phyloP scores from a whole-genome alignment of 225 moss, liverwort and hornwort genomes.

The Lunularia cruciata region DNA sequence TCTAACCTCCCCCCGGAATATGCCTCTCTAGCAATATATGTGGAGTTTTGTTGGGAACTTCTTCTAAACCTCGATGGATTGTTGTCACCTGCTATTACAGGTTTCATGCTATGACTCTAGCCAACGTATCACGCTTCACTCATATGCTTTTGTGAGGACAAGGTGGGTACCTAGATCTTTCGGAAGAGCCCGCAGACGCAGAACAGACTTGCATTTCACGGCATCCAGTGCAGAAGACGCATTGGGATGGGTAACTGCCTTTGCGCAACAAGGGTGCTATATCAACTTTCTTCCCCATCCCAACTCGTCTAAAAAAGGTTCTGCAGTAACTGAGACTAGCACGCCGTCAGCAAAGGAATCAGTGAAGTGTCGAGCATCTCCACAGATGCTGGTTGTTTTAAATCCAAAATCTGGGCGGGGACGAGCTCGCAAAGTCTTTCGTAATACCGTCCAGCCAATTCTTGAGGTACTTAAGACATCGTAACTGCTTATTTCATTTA shows the following conservation, averaged over 20 bases:
- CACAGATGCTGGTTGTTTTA: conserved; percentile 59
- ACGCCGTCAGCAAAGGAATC: conserved; percentile 30
- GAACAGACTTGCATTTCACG: conserved; percentile 52
- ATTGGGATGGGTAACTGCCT: conserved; percentile 53
- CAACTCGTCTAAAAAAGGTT: conserved; percentile 35
- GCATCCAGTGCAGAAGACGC: conserved; percentile 58
- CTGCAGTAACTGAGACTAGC: conserved; percentile 15
- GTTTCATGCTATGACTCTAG: conserved; percentile 57
- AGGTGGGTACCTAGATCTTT: conserved; percentile 59
- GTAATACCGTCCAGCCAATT: conserved; percentile 63
- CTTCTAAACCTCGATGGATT: too few species aligned
- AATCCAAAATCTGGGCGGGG: conserved; percentile 70
- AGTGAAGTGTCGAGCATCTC: conserved; percentile 50
- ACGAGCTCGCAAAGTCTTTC: conserved; percentile 60
- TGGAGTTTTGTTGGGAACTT: too few species aligned
- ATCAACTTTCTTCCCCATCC: conserved; percentile 44
- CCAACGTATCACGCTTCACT: conserved; percentile 60
- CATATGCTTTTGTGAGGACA: conserved; percentile 46
- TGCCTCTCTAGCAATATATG: too few species aligned
- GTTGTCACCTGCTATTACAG: conserved; percentile 27
- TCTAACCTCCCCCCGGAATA: too few species aligned
- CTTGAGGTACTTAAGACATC: conserved; percentile 47
- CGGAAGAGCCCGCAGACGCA: conserved; percentile 45
- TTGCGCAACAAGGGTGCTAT: conserved; percentile 57
- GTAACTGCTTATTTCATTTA: too few species aligned